Evolutionary conservation across 2,329 filamentous ascomycete genomes (phyloP).

Genomic region (Beauveria australis): DNA sequence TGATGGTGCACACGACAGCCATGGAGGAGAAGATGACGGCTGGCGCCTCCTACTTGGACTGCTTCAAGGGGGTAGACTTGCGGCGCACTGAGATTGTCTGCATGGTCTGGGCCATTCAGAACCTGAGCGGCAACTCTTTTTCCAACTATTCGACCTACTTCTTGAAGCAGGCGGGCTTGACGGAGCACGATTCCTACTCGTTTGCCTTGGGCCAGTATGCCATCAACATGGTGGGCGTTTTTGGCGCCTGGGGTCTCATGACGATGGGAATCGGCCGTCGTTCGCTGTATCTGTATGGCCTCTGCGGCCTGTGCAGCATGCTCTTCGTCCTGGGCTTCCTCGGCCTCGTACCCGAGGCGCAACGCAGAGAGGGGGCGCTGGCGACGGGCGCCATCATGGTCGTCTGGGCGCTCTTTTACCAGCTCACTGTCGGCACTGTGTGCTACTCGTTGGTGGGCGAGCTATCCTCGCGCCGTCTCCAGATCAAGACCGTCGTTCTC

Average conservation of each 20-base stretch:
- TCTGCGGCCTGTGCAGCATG: conserved; percentile 66
- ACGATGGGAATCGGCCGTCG: conserved; percentile 65
- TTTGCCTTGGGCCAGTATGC: conserved; percentile 58
- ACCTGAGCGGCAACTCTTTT: conserved; percentile 55
- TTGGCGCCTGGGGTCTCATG: conserved; percentile 78
- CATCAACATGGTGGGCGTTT: conserved; percentile 72
- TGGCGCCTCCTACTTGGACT: conserved; percentile 71
- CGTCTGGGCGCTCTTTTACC: conserved; percentile 73
- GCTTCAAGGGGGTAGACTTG: conserved; percentile 70
- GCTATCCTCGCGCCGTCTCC: conserved; percentile 70
- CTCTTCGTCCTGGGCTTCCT: conserved; percentile 79
- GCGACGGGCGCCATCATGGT: conserved; percentile 84
- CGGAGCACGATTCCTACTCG: conserved; percentile 42
- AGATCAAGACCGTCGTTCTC: conserved; percentile 87
- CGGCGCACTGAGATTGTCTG: conserved; percentile 67
- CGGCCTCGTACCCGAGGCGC: conserved; percentile 56
- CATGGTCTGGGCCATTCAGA: conserved; percentile 57
- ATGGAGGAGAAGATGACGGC: conserved; percentile 68
- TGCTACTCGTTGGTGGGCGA: conserved; percentile 85
- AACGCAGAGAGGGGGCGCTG: conserved; percentile 55
- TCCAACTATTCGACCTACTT: conserved; percentile 60
- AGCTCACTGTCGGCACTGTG: conserved; percentile 80
- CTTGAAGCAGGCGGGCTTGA: conserved; percentile 50
- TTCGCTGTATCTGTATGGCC: conserved; percentile 66
- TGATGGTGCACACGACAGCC: conserved; percentile 87